phyloP scores from a whole-genome alignment of 306 rosid species.

The Prunus fruticosa region DNA sequence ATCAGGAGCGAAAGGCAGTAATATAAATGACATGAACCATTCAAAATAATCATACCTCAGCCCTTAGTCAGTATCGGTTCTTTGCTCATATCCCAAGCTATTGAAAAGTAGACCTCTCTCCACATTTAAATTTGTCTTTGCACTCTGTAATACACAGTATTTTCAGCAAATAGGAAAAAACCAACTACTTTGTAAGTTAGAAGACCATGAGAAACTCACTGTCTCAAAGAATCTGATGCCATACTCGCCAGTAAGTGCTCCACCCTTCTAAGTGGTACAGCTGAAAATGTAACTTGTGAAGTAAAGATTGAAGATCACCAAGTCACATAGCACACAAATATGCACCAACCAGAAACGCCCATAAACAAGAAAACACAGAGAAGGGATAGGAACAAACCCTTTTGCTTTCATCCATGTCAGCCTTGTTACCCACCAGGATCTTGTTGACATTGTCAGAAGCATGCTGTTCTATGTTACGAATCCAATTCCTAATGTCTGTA shows the following conservation, averaged over 20 bases:
- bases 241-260: slow-evolving; percentile 93
- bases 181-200: slow-evolving; percentile 2
- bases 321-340: slow-evolving; percentile 7
- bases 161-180: slow-evolving; percentile 28
- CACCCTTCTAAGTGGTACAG: slow-evolving; percentile 95
- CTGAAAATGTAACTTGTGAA: slow-evolving; percentile 39
- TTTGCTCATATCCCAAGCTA: slow-evolving; percentile 97
- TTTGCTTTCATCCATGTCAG: slow-evolving; percentile 99
- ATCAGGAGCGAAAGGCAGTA: neutral
- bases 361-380: slow-evolving; percentile 10
- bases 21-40: slow-evolving; percentile 7
- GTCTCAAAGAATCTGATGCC: slow-evolving; percentile 97
- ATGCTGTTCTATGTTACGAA: slow-evolving; percentile 94
- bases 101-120: slow-evolving; percentile 96
- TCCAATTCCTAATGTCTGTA: slow-evolving; percentile 96
- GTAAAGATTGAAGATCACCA: slow-evolving; percentile 25
- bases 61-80: slow-evolving; percentile 84
- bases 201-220: slow-evolving; percentile 46
- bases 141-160: slow-evolving; percentile 64
- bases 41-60: slow-evolving; percentile 55
- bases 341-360: slow-evolving; percentile 1
- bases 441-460: slow-evolving; percentile 98
- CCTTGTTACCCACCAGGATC: slow-evolving; percentile 93
- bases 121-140: slow-evolving; percentile 91
- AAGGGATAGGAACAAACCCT: slow-evolving; percentile 52